Evolutionary conservation across 305 asterid genomes (phyloP).

Genomic region (Solanum hybrid): DNA sequence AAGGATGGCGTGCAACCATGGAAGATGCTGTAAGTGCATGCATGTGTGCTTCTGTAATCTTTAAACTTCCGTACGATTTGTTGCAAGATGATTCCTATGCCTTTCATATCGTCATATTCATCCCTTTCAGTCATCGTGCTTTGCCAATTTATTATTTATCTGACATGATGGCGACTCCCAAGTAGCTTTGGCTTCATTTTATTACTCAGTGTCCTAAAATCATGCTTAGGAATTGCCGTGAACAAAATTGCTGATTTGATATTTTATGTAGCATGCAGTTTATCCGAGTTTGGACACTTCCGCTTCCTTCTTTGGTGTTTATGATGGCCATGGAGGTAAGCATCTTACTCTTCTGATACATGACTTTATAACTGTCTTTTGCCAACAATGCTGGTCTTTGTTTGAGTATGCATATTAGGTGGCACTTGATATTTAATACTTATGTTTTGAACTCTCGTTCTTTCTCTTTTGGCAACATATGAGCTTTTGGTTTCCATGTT

Average conservation of each 20-base stretch:
- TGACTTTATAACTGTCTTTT: neutral
- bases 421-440: neutral
- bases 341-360: conserved; percentile 14
- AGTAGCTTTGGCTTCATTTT: neutral
- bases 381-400: neutral
- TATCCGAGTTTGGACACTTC: conserved; percentile 60
- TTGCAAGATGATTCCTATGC: neutral
- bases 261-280: conserved; percentile 80
- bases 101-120: neutral
- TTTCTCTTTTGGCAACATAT: neutral
- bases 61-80: neutral
- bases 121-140: neutral
- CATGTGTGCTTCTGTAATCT: neutral
- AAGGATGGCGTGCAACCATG: conserved; percentile 94
- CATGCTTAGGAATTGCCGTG: neutral
- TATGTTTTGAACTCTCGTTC: neutral
- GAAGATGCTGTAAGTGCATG: conserved; percentile 80
- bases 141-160: neutral
- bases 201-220: neutral
- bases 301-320: conserved; percentile 91
- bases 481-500: neutral
- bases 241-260: conserved; percentile 19
- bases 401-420: neutral
- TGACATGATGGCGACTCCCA: neutral
- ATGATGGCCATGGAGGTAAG: conserved; percentile 99